Base-by-base conservation (phyloP, 495 filamentous ascomycete species). In the Aspergillus baeticus region DNA sequence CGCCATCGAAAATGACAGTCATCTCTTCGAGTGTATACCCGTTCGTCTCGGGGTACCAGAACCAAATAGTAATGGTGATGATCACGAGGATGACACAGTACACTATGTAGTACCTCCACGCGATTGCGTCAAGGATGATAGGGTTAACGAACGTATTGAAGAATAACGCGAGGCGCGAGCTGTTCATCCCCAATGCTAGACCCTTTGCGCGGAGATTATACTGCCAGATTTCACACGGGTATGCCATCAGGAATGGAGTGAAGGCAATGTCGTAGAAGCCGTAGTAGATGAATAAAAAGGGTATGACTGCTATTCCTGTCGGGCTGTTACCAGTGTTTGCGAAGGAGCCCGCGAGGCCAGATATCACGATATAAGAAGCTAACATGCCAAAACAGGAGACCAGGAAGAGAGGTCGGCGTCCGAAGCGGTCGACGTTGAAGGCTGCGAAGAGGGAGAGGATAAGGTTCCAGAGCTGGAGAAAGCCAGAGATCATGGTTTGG, bases 181-280 rank as follows among this genome's bases (percentile, higher is more conserved):
- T 78, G 29, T 86, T 69, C 62, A 80, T 81, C 68, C 80, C 79
- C 29, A 84, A 72, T 70, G 85, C 82, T 67, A 88, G 77, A 46
- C 86, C 84, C 66, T 85, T 86, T 15, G 85, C 81, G 7, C 85
- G 80, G 33, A 89, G 72, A 41, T 80, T 77, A 73, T 83, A 89
- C 0, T 83, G 83, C 45, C 86, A 74, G 33, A 89, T 81, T 70
- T 89, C 86, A 49, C 84, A 74, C 0, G 81, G 80, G 53, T 86
- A 85, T 10, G 85, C 80, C 46, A 84, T 79, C 11, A 88, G 63
- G 21, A 88, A 69, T 26, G 84, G 81, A 1, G 82, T 88, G 13
- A 84, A 77, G 18, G 80, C 81, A 43, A 86, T 81, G 44, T 76
- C 77, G 62, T 85, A 86, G 47, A 77, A 81, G 39, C 73, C 61